Conservation (phyloP, 495 filamentous ascomycete genomes). For the Talaromyces thailandensis region DNA sequence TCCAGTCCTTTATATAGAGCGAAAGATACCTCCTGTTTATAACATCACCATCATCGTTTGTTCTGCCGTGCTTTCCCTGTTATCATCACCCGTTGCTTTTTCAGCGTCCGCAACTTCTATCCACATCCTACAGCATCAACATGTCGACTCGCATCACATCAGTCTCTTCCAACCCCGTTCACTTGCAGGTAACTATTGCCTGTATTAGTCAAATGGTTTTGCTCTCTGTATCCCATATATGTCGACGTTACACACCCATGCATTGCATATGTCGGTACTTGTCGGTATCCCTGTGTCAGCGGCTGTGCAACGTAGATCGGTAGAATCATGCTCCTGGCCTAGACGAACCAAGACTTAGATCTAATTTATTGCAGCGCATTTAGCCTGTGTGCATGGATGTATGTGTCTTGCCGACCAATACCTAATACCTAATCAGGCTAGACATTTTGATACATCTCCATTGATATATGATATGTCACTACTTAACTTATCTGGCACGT, state of each 20-base stretch:
- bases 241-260: background rate
- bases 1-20: conserved; percentile 1
- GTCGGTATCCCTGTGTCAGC: background rate
- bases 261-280: background rate
- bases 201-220: background rate
- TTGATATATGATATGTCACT: background rate
- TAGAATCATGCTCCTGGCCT: background rate
- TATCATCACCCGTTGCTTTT: background rate
- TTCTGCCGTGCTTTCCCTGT: background rate
- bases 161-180: background rate
- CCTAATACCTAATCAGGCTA: background rate
- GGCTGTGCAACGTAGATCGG: background rate
- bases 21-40: conserved; percentile 6
- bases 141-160: background rate
- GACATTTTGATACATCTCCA: background rate
- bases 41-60: background rate
- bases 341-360: background rate
- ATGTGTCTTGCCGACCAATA: background rate
- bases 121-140: background rate
- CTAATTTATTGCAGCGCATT: background rate
- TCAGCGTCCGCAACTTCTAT: background rate
- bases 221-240: background rate
- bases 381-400: background rate
- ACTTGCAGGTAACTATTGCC: background rate
- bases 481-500: background rate